Conservation (phyloP, 2,329 filamentous ascomycete species). For the Fusarium sp. region DNA sequence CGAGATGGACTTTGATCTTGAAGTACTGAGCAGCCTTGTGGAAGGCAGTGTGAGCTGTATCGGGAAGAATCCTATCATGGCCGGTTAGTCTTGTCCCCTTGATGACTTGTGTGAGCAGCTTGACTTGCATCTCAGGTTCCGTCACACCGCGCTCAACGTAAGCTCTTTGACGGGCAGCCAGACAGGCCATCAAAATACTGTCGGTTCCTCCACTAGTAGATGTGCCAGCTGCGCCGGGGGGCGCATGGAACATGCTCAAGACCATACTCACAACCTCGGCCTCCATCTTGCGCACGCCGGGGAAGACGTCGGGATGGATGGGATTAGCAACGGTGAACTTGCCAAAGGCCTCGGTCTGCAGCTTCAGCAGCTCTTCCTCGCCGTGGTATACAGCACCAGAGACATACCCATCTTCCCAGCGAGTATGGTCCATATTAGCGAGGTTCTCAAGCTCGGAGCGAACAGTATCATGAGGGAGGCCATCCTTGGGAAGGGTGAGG, state of each 20-base stretch:
- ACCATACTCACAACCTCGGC: slow-evolving; percentile 98
- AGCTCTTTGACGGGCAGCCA: slow-evolving; percentile 89
- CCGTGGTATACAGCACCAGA: slow-evolving; percentile 97
- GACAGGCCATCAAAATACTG: slow-evolving; percentile 94
- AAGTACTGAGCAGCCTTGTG: slow-evolving; percentile 96
- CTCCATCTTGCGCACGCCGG: slow-evolving; percentile 98
- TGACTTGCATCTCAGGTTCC: slow-evolving; percentile 87
- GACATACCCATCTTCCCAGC: slow-evolving; percentile 96
- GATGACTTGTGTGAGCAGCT: neutral
- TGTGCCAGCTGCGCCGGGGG: slow-evolving; percentile 83
- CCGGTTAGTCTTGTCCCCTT: slow-evolving; percentile 19
- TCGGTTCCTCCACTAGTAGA: slow-evolving; percentile 94
- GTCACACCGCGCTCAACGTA: slow-evolving; percentile 85
- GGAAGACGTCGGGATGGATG: slow-evolving; percentile 98
- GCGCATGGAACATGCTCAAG: slow-evolving; percentile 86
- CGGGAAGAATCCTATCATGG: slow-evolving; percentile 79
- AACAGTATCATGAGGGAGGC: slow-evolving; percentile 81
- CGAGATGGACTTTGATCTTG: slow-evolving; percentile 92
- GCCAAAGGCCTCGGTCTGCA: slow-evolving; percentile 93
- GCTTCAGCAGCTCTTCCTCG: slow-evolving; percentile 78
- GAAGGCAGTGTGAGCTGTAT: slow-evolving; percentile 96
- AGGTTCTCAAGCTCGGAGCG: slow-evolving; percentile 81
- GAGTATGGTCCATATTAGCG: slow-evolving; percentile 87
- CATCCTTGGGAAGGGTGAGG: slow-evolving; percentile 80
- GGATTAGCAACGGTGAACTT: slow-evolving; percentile 96